A percentile compares a stretch with the other conserved stretches of the same genome.
phyloP scores from a whole-genome alignment of 345 rosid genomes.

The Reutealis trisperma region DNA sequence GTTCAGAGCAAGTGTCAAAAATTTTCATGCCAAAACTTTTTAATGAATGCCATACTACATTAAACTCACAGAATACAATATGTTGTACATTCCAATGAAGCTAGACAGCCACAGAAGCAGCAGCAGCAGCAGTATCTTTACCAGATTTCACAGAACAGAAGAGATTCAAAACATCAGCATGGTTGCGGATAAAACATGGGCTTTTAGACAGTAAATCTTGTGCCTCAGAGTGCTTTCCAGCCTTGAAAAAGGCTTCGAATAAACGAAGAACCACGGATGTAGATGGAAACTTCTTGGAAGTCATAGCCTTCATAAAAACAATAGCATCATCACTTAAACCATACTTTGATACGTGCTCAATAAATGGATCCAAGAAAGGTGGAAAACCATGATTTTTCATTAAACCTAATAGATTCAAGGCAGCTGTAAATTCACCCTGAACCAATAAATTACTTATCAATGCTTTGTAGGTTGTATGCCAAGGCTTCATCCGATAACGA shows the following conservation, averaged over 20 bases:
- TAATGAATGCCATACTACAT: conserved; percentile 25
- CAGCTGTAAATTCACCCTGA: conserved; percentile 69
- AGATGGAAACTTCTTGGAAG: conserved; percentile 71
- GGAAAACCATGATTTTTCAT: conserved; percentile 83
- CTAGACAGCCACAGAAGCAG: conserved; percentile 35
- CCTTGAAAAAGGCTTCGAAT: conserved; percentile 64
- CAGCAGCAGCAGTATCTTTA: conserved; percentile 25
- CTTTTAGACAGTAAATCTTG: conserved; percentile 73
- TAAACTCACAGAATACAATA: conserved; percentile 14
- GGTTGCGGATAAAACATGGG: conserved; percentile 63
- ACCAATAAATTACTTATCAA: conserved; percentile 61
- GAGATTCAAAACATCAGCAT: conserved; percentile 80
- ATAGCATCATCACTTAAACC: conserved; percentile 70
- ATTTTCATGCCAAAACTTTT: conserved; percentile 18
- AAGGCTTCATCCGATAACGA: conserved; percentile 52
- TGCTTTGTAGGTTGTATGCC: conserved; percentile 58
- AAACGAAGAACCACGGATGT: conserved; percentile 56
- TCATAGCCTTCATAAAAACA: conserved; percentile 61
- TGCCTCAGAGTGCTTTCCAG: conserved; percentile 64
- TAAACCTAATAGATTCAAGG: conserved; percentile 55
- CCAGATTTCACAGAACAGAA: conserved; percentile 36
- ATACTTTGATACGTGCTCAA: conserved; percentile 59
- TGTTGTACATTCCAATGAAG: conserved; percentile 19
- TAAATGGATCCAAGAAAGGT: conserved; percentile 70
- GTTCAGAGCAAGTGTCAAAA: conserved; percentile 13